Conservation (phyloP, 352 stramenopile genomes). For the Phytophthora constricta region DNA sequence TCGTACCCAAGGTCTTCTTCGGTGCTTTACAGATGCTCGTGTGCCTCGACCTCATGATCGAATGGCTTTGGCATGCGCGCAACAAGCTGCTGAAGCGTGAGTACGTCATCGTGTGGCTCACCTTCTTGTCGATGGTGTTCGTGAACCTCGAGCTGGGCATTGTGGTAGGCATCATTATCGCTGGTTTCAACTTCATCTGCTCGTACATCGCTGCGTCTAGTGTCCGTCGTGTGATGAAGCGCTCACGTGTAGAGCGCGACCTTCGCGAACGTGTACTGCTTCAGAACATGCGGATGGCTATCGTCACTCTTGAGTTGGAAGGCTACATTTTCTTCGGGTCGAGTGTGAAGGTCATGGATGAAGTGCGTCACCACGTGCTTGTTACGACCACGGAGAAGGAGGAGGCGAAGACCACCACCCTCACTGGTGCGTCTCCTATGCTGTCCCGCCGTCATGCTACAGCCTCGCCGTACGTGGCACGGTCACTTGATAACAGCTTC, state of each 20-base stretch:
- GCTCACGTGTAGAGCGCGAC: constrained; percentile 81
- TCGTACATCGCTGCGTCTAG: constrained; percentile 77
- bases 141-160: constrained; percentile 97
- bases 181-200: constrained; percentile 90
- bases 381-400: constrained; percentile 50
- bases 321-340: constrained; percentile 91
- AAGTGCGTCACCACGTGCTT: constrained; percentile 85
- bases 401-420: constrained; percentile 33
- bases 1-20: constrained; percentile 98
- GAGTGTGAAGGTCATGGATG: constrained; percentile 88
- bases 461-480: constrained; percentile 38
- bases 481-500: constrained; percentile 34
- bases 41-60: constrained; percentile 95
- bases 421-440: constrained; percentile 29
- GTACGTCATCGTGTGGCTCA: constrained; percentile 94
- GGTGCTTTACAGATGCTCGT: constrained; percentile 97
- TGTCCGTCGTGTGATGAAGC: constrained; percentile 84
- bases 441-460: constrained; percentile 20
- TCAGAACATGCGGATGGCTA: constrained; percentile 75
- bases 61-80: constrained; percentile 94
- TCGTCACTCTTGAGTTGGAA: constrained; percentile 86
- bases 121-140: constrained; percentile 94
- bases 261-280: constrained; percentile 78
- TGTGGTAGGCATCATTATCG: constrained; percentile 90
- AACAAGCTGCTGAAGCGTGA: constrained; percentile 90